phyloP scores from a whole-genome alignment of 2,329 filamentous ascomycete species.

The Ascochyta rabiei region DNA sequence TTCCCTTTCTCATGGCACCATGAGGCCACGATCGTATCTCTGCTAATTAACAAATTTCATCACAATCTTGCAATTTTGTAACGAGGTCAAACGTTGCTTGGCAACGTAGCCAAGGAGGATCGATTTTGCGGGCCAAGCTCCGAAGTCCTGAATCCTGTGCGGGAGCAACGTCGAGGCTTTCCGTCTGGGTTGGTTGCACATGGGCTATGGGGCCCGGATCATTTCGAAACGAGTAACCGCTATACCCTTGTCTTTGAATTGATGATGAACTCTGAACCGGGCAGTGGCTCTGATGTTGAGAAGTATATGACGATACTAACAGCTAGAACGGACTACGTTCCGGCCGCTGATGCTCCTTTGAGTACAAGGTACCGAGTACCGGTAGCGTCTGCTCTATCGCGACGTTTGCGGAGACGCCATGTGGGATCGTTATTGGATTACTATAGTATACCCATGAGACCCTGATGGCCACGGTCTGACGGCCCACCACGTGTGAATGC shows the following conservation, averaged over 20 bases:
- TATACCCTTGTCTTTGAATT: slow-evolving; percentile 3
- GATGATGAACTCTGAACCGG: not conserved
- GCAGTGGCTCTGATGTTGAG: slow-evolving; percentile 2
- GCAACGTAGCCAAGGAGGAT: not conserved
- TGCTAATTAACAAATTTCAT: not conserved
- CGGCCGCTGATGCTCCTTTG: no score
- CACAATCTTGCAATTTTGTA: not conserved
- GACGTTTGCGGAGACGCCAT: slow-evolving; percentile 17
- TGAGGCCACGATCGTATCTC: slow-evolving; percentile 1
- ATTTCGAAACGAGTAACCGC: slow-evolving; percentile 5
- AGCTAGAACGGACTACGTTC: not conserved
- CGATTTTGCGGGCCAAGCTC: not conserved
- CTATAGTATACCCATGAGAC: slow-evolving; percentile 3
- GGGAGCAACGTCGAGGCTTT: slow-evolving; percentile 12
- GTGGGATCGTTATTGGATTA: slow-evolving; percentile 6
- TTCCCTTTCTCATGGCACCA: not conserved
- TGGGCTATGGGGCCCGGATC: slow-evolving; percentile 2
- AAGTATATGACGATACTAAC: slow-evolving; percentile 2
- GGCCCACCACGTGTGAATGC: slow-evolving; percentile 6
- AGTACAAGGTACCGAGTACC: not conserved
- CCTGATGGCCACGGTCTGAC: slow-evolving; percentile 4
- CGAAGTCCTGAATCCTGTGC: not conserved
- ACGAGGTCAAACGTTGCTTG: not conserved
- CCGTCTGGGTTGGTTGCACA: not conserved
- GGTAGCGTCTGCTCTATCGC: not conserved